Conservation (phyloP, 1,284 basidiomycete genomes). For the Cutaneotrichosporon arboriforme region DNA sequence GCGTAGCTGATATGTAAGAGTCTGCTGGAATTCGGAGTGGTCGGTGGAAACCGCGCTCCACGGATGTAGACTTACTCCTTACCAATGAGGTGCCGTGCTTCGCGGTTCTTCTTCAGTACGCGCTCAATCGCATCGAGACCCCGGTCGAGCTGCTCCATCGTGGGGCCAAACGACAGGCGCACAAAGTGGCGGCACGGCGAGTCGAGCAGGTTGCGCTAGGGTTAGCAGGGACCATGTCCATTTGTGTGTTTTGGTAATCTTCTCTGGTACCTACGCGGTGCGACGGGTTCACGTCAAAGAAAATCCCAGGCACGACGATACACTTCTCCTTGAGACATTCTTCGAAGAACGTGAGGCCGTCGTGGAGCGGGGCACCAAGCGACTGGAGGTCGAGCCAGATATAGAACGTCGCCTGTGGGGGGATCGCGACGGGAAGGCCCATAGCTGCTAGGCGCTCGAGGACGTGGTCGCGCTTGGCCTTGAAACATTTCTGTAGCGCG, state of each 20-base stretch:
- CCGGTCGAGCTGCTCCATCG: conserved; percentile 71
- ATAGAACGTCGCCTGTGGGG: conserved; percentile 75
- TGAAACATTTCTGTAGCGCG: conserved; percentile 81
- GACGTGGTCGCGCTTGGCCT: conserved; percentile 82
- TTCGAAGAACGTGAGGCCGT: conserved; percentile 89
- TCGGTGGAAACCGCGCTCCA: background rate
- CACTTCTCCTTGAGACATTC: conserved; percentile 67
- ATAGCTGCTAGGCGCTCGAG: conserved; percentile 72
- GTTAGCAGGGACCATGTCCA: conserved; percentile 51
- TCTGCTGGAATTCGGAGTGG: background rate
- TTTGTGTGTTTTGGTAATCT: too few relatives aligned
- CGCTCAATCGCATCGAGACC: conserved; percentile 81
- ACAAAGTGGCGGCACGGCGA: conserved; percentile 88
- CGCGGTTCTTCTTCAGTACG: conserved; percentile 54
- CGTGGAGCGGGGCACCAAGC: conserved; percentile 74
- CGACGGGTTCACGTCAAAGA: conserved; percentile 81
- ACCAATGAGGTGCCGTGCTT: background rate
- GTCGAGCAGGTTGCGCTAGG: conserved; percentile 64
- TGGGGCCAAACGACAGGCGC: conserved; percentile 80
- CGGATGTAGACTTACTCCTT: conserved; percentile 5
- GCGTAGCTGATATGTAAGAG: background rate
- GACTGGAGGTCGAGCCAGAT: conserved; percentile 81
- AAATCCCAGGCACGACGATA: conserved; percentile 55
- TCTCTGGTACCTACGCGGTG: conserved; percentile 52
- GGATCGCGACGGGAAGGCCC: conserved; percentile 67